Evolutionary conservation across 768 basidiomycete species (phyloP).

Genomic region (Inosperma sp.): DNA sequence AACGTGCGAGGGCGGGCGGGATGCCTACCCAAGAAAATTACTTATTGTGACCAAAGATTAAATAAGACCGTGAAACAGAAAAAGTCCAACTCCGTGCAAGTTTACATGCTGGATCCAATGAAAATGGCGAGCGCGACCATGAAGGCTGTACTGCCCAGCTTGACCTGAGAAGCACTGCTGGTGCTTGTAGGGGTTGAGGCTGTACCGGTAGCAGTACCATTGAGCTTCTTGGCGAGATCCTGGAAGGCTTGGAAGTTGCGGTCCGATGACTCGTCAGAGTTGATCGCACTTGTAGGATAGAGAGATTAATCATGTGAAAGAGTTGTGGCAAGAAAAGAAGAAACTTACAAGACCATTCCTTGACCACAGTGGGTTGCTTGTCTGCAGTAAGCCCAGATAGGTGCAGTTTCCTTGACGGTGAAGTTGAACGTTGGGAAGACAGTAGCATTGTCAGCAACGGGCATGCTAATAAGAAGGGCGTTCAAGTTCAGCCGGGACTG

Average conservation of each 20-base stretch:
- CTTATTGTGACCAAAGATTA: too few species aligned
- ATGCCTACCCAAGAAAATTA: too few species aligned
- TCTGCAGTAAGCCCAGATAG: constrained; percentile 58
- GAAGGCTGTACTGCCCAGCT: not conserved
- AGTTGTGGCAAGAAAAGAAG: not conserved
- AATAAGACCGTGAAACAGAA: too few species aligned
- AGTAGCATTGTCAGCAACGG: constrained; percentile 39
- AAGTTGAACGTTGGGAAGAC: constrained; percentile 50
- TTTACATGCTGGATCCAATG: not conserved
- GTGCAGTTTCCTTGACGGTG: constrained; percentile 50
- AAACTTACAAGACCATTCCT: constrained; percentile 56
- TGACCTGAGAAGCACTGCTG: not conserved
- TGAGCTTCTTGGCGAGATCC: constrained; percentile 33
- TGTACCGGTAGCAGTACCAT: not conserved
- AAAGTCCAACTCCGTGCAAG: too few species aligned
- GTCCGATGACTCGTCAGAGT: constrained; percentile 33
- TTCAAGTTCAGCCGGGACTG: not conserved
- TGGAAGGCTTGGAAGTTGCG: constrained; percentile 8
- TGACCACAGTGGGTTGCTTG: constrained; percentile 48
- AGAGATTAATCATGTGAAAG: not conserved
- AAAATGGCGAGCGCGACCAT: not conserved
- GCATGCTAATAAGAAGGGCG: constrained; percentile 32
- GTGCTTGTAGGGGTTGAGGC: not conserved
- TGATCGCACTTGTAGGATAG: constrained; percentile 8
- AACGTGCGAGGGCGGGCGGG: too few species aligned